Conservation (phyloP, 2,329 filamentous ascomycete genomes). For the Juglanconis juglandina region DNA sequence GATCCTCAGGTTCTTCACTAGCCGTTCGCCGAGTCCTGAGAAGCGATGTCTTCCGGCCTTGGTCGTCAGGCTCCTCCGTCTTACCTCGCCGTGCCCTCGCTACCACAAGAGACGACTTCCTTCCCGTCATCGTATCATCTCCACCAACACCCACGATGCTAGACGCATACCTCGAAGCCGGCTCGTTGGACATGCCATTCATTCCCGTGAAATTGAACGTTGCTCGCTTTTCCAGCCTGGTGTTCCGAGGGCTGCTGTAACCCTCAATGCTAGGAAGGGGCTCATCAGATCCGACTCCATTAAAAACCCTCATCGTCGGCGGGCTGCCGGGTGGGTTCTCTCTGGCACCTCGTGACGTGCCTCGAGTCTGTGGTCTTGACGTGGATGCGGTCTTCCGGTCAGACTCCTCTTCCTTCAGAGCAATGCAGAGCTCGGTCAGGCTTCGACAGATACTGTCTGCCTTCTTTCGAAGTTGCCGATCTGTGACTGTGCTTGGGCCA, state of each 20-base stretch:
- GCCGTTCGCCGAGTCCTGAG: slow-evolving; percentile 43
- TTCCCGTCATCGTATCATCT: slow-evolving; percentile 29
- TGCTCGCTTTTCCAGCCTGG: slow-evolving; percentile 52
- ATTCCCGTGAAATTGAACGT: slow-evolving; percentile 35
- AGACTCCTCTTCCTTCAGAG: slow-evolving; percentile 62
- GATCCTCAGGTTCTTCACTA: slow-evolving; percentile 49
- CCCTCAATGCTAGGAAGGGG: slow-evolving; percentile 30
- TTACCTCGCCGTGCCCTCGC: slow-evolving; percentile 42
- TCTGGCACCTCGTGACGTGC: slow-evolving; percentile 15
- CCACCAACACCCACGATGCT: slow-evolving; percentile 37
- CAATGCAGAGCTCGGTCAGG: slow-evolving; percentile 86
- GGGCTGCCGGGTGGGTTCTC: slow-evolving; percentile 38
- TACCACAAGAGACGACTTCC: slow-evolving; percentile 51
- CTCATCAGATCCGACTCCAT: slow-evolving; percentile 37
- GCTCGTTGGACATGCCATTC: slow-evolving; percentile 33
- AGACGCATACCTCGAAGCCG: slow-evolving; percentile 40
- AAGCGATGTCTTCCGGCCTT: slow-evolving; percentile 42
- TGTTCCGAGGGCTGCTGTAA: slow-evolving; percentile 43
- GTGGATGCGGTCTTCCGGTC: slow-evolving; percentile 31
- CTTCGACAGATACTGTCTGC: slow-evolving; percentile 90
- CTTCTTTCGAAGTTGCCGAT: slow-evolving; percentile 84
- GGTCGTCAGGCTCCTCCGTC: slow-evolving; percentile 48
- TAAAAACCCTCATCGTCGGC: slow-evolving; percentile 40
- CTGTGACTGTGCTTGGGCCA: slow-evolving; percentile 52
- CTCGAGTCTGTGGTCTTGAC: slow-evolving; percentile 18